Percentiles rank a stretch among this genome's conserved stretches.
phyloP scores from a whole-genome alignment of 1,139 yeast species.

The Pichia kudriavzevii region DNA sequence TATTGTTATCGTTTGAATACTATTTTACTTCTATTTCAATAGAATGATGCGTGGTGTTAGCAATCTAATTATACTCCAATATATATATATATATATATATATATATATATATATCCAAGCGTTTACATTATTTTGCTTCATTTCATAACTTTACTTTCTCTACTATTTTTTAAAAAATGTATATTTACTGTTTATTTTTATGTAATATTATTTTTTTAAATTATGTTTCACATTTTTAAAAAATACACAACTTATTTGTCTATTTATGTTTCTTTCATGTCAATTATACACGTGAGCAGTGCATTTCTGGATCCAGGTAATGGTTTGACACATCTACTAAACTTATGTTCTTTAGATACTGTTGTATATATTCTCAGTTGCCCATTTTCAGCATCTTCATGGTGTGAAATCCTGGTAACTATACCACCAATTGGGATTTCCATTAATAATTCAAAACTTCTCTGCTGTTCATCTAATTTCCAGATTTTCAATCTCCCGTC shows the following conservation, averaged over 20 bases:
- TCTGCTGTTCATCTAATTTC: constrained; percentile 60
- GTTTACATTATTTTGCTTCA: not conserved
- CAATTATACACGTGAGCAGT: constrained; percentile 39
- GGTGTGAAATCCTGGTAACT: constrained; percentile 59
- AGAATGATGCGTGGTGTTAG: too few species aligned
- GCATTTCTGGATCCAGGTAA: constrained; percentile 43
- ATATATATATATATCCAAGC: too few species aligned
- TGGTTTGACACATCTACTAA: constrained; percentile 69
- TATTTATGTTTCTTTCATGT: constrained; percentile 8
- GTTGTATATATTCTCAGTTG: constrained; percentile 56
- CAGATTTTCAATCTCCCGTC: constrained; percentile 70
- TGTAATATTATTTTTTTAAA: too few species aligned
- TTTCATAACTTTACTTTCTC: not conserved
- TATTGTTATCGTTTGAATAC: not conserved
- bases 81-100: too few species aligned
- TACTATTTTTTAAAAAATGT: not conserved
- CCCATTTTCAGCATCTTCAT: constrained; percentile 38
- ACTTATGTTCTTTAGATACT: constrained; percentile 74
- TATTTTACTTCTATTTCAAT: not conserved
- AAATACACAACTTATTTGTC: not conserved
- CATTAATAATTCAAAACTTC: constrained; percentile 52
- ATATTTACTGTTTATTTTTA: too few species aligned
- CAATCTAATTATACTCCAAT: too few species aligned
- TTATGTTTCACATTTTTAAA: not conserved
- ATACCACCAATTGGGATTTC: constrained; percentile 60